phyloP scores from a whole-genome alignment of 2,329 filamentous ascomycete genomes.

The Lasiodiplodia citricola region DNA sequence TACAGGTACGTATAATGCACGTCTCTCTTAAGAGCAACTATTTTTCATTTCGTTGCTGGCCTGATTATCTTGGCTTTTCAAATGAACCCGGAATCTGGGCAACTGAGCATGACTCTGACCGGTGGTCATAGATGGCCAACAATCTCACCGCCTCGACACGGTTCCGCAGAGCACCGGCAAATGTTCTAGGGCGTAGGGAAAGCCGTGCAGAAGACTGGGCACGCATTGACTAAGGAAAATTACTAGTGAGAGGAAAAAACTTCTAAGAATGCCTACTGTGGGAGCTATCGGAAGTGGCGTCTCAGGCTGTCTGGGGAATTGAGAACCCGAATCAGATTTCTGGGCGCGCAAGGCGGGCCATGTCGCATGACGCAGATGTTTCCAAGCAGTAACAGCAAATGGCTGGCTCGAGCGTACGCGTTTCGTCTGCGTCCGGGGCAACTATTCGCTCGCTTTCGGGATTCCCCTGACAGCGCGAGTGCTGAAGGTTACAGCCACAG shows the following conservation, averaged over 20 bases:
- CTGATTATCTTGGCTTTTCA: neutral
- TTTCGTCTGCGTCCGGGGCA: neutral
- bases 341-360: neutral
- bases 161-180: neutral
- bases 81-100: neutral
- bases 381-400: neutral
- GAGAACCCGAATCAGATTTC: neutral
- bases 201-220: neutral
- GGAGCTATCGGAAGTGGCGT: neutral
- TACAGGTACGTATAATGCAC: neutral
- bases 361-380: slow-evolving; percentile 10
- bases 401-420: slow-evolving; percentile 16
- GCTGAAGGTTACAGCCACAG: slow-evolving; percentile 9
- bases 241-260: neutral
- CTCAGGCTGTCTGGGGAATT: neutral
- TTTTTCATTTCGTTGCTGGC: neutral
- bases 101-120: slow-evolving; percentile 2
- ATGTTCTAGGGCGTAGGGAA: neutral
- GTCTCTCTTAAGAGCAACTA: neutral
- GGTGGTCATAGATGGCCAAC: neutral
- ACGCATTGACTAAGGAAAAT: neutral
- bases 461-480: slow-evolving; percentile 4
- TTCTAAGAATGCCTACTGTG: neutral
- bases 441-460: slow-evolving; percentile 7
- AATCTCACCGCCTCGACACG: neutral